phyloP scores from a whole-genome alignment of 1,284 basidiomycete species.

The Coniophora puteana region DNA sequence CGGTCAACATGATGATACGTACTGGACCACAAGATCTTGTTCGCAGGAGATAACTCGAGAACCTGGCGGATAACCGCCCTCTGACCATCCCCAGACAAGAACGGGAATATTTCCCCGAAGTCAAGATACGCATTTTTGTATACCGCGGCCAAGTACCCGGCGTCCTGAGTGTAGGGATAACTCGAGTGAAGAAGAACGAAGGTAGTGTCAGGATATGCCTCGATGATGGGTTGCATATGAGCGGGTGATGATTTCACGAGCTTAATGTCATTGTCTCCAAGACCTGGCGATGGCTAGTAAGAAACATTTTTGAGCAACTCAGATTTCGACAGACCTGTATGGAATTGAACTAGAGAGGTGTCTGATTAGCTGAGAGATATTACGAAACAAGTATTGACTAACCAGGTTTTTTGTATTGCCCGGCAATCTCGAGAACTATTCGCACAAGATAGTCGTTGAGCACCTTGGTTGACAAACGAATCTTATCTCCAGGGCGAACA shows the following conservation, averaged over 20 bases:
- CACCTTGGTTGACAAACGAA: slow-evolving; percentile 57
- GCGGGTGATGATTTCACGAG: slow-evolving; percentile 58
- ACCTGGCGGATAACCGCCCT: slow-evolving; percentile 53
- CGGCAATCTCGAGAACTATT: slow-evolving; percentile 48
- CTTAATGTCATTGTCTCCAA: slow-evolving; percentile 71
- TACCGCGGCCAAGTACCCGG: slow-evolving; percentile 66
- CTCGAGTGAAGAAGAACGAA: slow-evolving; percentile 70
- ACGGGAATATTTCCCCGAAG: slow-evolving; percentile 76
- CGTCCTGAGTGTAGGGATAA: slow-evolving; percentile 73
- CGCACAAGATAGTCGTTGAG: slow-evolving; percentile 69
- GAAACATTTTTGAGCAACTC: slow-evolving; percentile 1
- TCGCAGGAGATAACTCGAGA: slow-evolving; percentile 67
- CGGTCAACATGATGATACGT: slow-evolving; percentile 20
- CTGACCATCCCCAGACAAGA: slow-evolving; percentile 62
- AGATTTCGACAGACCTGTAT: slow-evolving; percentile 43
- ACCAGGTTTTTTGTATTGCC: slow-evolving; percentile 55
- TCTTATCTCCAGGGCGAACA: slow-evolving; percentile 27
- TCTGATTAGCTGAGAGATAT: slow-evolving; percentile 1
- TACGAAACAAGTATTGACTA: slow-evolving; percentile 2
- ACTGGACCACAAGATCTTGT: slow-evolving; percentile 80
- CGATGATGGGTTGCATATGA: slow-evolving; percentile 63
- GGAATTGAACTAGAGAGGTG: slow-evolving; percentile 63
- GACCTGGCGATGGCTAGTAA: slow-evolving; percentile 26
- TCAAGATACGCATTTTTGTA: slow-evolving; percentile 75
- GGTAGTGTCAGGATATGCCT: slow-evolving; percentile 51